Conservation (phyloP, 805 yeast genomes). For the Suhomyces sp. region DNA sequence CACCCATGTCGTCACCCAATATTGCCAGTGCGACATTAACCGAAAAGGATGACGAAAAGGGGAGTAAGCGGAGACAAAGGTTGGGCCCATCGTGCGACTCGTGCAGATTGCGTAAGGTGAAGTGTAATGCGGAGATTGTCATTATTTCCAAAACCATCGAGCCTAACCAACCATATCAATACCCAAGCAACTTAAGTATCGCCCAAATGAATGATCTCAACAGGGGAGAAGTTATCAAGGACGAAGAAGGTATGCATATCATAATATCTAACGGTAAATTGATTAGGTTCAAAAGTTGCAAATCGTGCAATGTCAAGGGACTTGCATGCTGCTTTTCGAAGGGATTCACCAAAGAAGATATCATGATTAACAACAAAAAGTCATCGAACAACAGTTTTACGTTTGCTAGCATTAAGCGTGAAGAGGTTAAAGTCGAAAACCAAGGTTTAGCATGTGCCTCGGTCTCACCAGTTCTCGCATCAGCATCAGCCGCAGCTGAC, state of each 20-base stretch:
- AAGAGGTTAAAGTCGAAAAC: background rate
- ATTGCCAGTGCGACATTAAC: conserved; percentile 1
- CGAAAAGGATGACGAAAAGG: background rate
- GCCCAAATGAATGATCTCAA: conserved; percentile 9
- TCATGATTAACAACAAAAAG: conserved; percentile 35
- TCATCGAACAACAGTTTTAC: background rate
- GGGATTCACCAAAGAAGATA: conserved; percentile 65
- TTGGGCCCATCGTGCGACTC: conserved; percentile 74
- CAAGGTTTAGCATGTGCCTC: background rate
- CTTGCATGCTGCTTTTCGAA: conserved; percentile 55
- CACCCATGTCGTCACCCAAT: conserved; percentile 18
- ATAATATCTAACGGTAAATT: conserved; percentile 28
- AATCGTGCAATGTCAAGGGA: conserved; percentile 49
- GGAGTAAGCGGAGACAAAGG: conserved; percentile 52
- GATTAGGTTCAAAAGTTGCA: conserved; percentile 53
- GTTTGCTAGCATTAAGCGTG: background rate
- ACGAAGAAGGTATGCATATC: conserved; percentile 12
- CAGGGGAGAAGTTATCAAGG: conserved; percentile 15
- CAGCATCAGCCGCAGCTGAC: background rate
- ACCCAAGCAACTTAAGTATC: conserved; percentile 6
- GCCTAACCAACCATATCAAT: background rate
- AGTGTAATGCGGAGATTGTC: conserved; percentile 65
- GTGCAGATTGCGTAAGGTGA: conserved; percentile 66
- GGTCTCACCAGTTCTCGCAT: background rate
- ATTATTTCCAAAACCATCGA: conserved; percentile 28